phyloP scores from a whole-genome alignment of 257 asterid genomes.

The Ligustrum vulgare region DNA sequence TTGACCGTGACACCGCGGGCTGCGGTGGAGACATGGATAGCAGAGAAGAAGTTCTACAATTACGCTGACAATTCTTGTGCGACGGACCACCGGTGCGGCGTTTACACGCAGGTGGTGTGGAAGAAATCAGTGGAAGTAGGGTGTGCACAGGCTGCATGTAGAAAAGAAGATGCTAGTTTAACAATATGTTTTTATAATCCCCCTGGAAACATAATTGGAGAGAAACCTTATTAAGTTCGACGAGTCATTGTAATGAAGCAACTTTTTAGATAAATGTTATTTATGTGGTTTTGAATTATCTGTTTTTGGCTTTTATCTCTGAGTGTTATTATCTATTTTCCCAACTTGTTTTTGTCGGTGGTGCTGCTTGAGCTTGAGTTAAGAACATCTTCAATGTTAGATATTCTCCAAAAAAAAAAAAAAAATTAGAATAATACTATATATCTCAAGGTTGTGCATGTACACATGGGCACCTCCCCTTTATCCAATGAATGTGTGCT shows the following conservation, averaged over 20 bases:
- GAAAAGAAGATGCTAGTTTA: conserved; percentile 41
- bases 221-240: conserved; percentile 66
- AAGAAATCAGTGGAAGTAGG: conserved; percentile 67
- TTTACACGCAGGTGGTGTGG: conserved; percentile 96
- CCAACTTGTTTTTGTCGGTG: neutral
- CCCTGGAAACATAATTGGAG: conserved; percentile 88
- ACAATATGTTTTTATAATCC: conserved; percentile 81
- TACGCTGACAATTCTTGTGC: conserved; percentile 65
- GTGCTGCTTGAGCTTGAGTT: neutral
- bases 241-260: neutral
- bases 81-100: conserved; percentile 61
- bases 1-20: conserved; percentile 37
- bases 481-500: no score
- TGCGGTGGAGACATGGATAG: conserved; percentile 77
- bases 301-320: neutral
- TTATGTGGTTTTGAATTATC: neutral
- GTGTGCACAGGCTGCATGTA: conserved; percentile 65
- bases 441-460: no score
- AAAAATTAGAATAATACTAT: no score
- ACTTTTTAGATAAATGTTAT: neutral
- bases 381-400: no score
- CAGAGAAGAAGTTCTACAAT: conserved; percentile 66
- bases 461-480: no score
- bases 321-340: neutral
- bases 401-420: no score